Percentiles rank a stretch among this genome's conserved stretches.
Evolutionary conservation across 495 filamentous ascomycete genomes (phyloP).

Genomic region (Patellaria atrata): DNA sequence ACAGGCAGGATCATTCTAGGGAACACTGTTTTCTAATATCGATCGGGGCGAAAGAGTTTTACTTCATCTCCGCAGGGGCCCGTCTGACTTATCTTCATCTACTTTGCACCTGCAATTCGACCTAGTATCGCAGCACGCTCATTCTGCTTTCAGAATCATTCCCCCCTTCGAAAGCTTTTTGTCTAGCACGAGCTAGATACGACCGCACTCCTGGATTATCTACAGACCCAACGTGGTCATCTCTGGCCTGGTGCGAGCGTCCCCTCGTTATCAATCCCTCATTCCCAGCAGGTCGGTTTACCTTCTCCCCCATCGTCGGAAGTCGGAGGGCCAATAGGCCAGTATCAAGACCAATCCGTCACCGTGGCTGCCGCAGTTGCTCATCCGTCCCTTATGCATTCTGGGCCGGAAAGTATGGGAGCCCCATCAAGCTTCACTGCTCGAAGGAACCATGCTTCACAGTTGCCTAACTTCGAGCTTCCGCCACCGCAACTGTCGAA

Average conservation of each 20-base stretch:
- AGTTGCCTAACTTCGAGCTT: constrained; percentile 27
- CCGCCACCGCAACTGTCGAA: constrained; percentile 23
- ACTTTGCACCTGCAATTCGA: constrained; percentile 17
- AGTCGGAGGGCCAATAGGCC: constrained; percentile 17
- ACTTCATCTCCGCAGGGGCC: constrained; percentile 9
- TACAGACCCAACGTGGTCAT: constrained; percentile 17
- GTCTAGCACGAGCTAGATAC: constrained; percentile 14
- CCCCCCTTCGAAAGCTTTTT: constrained; percentile 4
- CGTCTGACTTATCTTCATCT: constrained; percentile 11
- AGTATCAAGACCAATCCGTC: constrained; percentile 21
- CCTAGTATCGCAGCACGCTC: too few species aligned
- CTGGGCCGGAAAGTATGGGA: constrained; percentile 28
- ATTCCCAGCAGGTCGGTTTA: constrained; percentile 15
- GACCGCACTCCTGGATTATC: constrained; percentile 19
- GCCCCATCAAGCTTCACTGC: constrained; percentile 27
- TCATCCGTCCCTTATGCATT: constrained; percentile 28
- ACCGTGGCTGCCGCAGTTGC: constrained; percentile 32
- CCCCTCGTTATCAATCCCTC: constrained; percentile 14
- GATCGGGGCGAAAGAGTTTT: constrained; percentile 8
- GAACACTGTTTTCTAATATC: constrained; percentile 14
- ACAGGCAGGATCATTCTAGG: constrained; percentile 10
- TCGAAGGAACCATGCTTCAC: constrained; percentile 27
- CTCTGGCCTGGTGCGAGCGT: constrained; percentile 19
- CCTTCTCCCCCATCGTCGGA: constrained; percentile 19
- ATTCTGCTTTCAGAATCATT: too few species aligned